Base-by-base conservation (phyloP, 1,284 basidiomycete genomes). In the Cutaneotrichosporon sp. region DNA sequence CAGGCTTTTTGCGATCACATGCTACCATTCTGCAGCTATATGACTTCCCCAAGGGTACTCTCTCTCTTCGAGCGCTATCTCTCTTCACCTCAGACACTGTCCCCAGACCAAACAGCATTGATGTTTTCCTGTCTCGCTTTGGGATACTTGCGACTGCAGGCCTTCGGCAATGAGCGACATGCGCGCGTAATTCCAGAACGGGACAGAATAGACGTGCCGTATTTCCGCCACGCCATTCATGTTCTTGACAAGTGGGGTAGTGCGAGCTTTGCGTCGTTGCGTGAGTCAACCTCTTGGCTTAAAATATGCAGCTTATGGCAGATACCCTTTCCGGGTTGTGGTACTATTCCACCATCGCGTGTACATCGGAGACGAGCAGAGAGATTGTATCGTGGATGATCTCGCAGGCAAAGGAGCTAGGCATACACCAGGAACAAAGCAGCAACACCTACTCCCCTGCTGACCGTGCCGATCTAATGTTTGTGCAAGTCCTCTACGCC, bases 391-490 rank as follows among this genome's bases (percentile, higher is more conserved):
- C 51, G 20, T 59, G 57, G 57, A 46, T 59, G 49, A 51, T 55
- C n/a, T 46, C 53, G 20, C 57, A 59, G 20, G 51, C 53, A 4
- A 55, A 55, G 24, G 53, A 55, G 7, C 51, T 59, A 14, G 57
- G 57, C 9, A 58, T 58, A 16, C 52, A 58, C 38, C 45, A 52
- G 33, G 56, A 58, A 33, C 20, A 51, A 11, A n/a, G 29, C 8
- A 42, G 25, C 14, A n/a, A 35, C n/a, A 20, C 46, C 8, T 58
- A 58, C 46, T 49, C 46, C 29, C 51, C 57, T 2, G 26, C 48
- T 5, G 57, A 59, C 41, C 54, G 54, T 5, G 48, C 57, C 9
- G 57, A 59, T 41, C 48, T 59, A 24, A 59, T 59, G 53, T 55
- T 55, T 35, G 11, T 54, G 12, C 55, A 49, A 32, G 34, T 57